Evolutionary conservation across 108 stramenopile species (phyloP).

Genomic region (Pseudonitzschia pungens): DNA sequence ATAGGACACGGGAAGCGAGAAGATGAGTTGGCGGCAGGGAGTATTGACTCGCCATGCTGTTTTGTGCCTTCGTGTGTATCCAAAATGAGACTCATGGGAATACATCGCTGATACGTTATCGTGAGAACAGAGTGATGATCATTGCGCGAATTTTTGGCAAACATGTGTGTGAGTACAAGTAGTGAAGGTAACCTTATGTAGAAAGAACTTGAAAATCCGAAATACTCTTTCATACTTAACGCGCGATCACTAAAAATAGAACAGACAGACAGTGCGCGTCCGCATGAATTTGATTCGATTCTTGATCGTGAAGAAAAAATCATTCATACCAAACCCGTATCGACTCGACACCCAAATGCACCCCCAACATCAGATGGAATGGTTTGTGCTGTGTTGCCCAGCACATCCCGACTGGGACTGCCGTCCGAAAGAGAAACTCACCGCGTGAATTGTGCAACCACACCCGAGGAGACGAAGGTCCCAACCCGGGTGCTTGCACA

Average conservation of each 20-base stretch:
- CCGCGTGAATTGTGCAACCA: slow-evolving; percentile 68
- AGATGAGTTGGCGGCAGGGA: slow-evolving; percentile 20
- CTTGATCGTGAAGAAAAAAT: neutral
- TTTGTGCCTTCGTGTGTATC: slow-evolving; percentile 22
- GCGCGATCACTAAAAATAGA: neutral
- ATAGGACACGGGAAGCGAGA: slow-evolving; percentile 31
- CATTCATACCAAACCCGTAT: neutral
- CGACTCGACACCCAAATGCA: neutral
- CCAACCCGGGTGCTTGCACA: slow-evolving; percentile 39
- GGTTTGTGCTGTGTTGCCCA: neutral
- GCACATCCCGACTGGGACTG: neutral
- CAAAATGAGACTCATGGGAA: slow-evolving; percentile 39
- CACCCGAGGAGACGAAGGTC: slow-evolving; percentile 63
- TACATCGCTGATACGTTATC: slow-evolving; percentile 35
- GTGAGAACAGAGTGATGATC: too few species aligned
- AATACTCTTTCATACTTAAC: neutral
- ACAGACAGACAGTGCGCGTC: neutral
- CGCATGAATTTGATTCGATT: slow-evolving; percentile 1
- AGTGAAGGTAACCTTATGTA: too few species aligned
- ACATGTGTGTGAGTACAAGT: too few species aligned
- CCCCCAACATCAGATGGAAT: neutral
- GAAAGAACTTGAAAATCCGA: neutral
- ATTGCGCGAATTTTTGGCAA: neutral
- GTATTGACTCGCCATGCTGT: slow-evolving; percentile 24
- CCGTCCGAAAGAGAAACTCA: slow-evolving; percentile 32